phyloP scores from a whole-genome alignment of 228 moss, liverwort and hornwort genomes.

The Sphagnum magellanicum region DNA sequence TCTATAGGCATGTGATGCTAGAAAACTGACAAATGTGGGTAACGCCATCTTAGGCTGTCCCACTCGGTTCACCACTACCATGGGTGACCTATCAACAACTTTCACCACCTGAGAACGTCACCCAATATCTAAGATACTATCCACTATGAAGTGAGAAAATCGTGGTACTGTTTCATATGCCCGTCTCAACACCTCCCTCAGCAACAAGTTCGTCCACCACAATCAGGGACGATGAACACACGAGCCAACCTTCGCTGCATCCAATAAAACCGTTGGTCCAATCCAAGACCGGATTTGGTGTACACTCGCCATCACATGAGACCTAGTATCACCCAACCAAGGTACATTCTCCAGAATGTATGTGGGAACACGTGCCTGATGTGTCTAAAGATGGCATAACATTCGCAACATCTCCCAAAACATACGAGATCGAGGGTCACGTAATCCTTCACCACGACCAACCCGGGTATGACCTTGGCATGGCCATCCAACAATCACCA shows the following conservation, averaged over 20 bases:
- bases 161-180: no score
- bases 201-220: no score
- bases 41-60: not conserved
- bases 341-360: not conserved
- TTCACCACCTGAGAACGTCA: not conserved
- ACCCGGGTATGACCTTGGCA: not conserved
- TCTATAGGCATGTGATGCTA: not conserved
- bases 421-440: no score
- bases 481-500: slow-evolving; percentile 3
- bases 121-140: not conserved
- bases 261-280: not conserved
- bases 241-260: not conserved
- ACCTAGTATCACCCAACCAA: not conserved
- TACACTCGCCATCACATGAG: no score
- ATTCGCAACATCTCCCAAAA: no score
- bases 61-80: not conserved
- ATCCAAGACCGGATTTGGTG: not conserved
- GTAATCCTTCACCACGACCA: no score
- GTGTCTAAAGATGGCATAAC: not conserved
- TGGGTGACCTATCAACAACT: not conserved
- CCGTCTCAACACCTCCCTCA: no score
- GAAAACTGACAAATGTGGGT: not conserved
- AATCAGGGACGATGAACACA: not conserved
- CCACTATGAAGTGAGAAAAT: no score
- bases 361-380: not conserved